Base-by-base conservation (phyloP, 1,284 basidiomycete species). In the Phylloporus gajari region DNA sequence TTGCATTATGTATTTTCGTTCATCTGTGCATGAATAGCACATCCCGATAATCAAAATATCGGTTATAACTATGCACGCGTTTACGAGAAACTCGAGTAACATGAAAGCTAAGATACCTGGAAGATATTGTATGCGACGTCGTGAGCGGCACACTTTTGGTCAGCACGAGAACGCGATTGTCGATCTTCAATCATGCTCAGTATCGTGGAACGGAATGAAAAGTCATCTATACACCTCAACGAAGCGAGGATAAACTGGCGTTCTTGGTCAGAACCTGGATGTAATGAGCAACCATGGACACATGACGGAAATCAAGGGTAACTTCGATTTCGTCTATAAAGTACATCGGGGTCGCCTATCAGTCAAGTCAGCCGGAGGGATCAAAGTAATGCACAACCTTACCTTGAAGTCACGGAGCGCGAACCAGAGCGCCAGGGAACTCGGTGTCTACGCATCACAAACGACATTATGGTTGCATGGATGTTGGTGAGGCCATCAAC, bases 311-410 rank as follows among this genome's bases (percentile, higher is more conserved):
- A 84, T 99, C 97, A 35, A 99, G 88, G 0, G 97, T 97, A 3
- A 97, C 97, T 78, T 98, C 96, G 78, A 98, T 98, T 86, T 98
- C 97, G 85, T 98, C 97, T 97, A 99, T 99, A 82, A 99, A 98
- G 85, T 99, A 99, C 48, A 99, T 86, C 1, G 97, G 97, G 0
- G 97, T 99, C 0, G 97, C 97, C 94, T 96, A 70, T 17, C 13
- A 42, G 53, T 68, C n/a, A 1, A 42, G 17, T 27, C 51, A 42
- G 27, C 51, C 17, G 21, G 13, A 5, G 38, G 21, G n/a, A 1
- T 25, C n/a, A n/a, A 62, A 32, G 59, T 13, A 42, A 27, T 32
- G 61, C 15, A 56, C 65, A 71, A 42, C 15, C 61, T 82, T 73
- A 88, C 91, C 85, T 95, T 95, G 88, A 94, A 96, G 17, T 93